These are phyloP conservation scores for Eucalyptus decipiens DNA, from an alignment of 345 rosid genomes.

Conservation along the genomic window DNA sequence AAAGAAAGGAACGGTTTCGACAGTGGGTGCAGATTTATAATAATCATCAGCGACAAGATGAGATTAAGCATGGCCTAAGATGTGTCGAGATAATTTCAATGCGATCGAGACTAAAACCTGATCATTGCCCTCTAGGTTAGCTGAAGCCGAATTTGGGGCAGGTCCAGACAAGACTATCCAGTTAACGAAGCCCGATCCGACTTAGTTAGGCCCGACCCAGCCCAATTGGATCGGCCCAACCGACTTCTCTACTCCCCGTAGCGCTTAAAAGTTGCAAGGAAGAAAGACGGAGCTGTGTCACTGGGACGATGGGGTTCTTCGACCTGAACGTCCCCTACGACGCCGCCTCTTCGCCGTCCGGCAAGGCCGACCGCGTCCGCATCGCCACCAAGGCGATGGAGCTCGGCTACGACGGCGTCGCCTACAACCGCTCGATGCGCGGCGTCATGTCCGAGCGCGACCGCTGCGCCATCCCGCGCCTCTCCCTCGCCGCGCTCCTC, in stretches of 20 bases:
- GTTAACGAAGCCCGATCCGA: background rate
- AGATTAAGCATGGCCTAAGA: too few relatives aligned
- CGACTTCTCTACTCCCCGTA: background rate
- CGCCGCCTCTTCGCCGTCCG: conserved; percentile 8
- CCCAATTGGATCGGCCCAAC: background rate
- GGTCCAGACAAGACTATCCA: background rate
- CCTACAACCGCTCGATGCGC: conserved; percentile 39
- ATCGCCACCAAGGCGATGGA: conserved; percentile 63
- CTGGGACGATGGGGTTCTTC: conserved; percentile 50
- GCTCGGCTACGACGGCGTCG: conserved; percentile 59
- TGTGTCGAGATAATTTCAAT: too few relatives aligned
- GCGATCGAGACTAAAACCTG: too few relatives aligned
- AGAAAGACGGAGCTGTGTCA: background rate
- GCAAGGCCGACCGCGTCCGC: conserved; percentile 26
- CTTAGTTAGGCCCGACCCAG: background rate
- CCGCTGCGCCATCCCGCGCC: conserved; percentile 15
- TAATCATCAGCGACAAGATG: too few relatives aligned
- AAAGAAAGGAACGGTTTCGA: too few relatives aligned
- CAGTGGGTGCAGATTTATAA: background rate
- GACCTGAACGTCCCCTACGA: conserved; percentile 59
- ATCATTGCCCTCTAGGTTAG: background rate
- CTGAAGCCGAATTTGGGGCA: background rate
- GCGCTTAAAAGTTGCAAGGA: background rate
- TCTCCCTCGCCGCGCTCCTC: conserved; percentile 57
- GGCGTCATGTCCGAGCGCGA: conserved; percentile 5